A percentile compares a stretch with the other conserved stretches of the same genome.
Evolutionary conservation across 2,329 filamentous ascomycete species (phyloP).

Genomic region (Colletotrichum orchidophilum): DNA sequence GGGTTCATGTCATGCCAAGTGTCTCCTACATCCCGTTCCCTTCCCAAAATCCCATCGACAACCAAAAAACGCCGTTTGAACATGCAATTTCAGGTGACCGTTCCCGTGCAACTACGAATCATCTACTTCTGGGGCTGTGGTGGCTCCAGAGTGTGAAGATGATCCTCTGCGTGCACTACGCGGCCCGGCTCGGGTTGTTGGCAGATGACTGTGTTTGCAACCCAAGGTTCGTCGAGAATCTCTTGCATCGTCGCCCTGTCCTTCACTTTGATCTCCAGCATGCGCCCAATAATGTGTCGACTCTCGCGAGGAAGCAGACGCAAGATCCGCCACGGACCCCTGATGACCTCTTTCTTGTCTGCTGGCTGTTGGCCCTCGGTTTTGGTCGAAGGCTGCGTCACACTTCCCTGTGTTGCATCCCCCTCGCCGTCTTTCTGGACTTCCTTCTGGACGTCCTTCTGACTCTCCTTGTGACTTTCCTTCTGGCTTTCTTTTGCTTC

Average conservation of each 20-base stretch:
- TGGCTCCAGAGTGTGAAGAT: conserved; percentile 87
- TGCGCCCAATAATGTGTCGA: conserved; percentile 86
- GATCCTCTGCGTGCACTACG: conserved; percentile 77
- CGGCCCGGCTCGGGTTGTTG: conserved; percentile 76
- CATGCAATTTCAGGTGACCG: conserved; percentile 19
- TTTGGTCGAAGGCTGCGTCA: conserved; percentile 19
- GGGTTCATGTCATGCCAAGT: conserved; percentile 18
- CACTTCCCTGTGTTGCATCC: conserved; percentile 32
- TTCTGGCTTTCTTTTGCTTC: conserved; percentile 28
- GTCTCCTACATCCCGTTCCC: conserved; percentile 4
- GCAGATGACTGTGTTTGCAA: conserved; percentile 86
- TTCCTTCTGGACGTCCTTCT: not conserved
- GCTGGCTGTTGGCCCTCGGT: conserved; percentile 30
- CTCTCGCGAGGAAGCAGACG: conserved; percentile 89
- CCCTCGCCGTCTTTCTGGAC: conserved; percentile 1
- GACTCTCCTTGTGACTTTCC: not conserved
- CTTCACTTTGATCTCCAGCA: conserved; percentile 89
- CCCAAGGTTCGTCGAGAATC: conserved; percentile 88
- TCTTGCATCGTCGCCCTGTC: conserved; percentile 86
- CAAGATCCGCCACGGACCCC: conserved; percentile 90
- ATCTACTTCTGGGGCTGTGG: conserved; percentile 52
- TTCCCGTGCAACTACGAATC: not conserved
- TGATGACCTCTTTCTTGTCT: conserved; percentile 81
- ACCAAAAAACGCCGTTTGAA: conserved; percentile 24
- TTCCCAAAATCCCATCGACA: not conserved